These are phyloP conservation scores for Plectosphaerella plurivora DNA, from an alignment of 2,329 filamentous ascomycete genomes.

Conservation along the genomic window DNA sequence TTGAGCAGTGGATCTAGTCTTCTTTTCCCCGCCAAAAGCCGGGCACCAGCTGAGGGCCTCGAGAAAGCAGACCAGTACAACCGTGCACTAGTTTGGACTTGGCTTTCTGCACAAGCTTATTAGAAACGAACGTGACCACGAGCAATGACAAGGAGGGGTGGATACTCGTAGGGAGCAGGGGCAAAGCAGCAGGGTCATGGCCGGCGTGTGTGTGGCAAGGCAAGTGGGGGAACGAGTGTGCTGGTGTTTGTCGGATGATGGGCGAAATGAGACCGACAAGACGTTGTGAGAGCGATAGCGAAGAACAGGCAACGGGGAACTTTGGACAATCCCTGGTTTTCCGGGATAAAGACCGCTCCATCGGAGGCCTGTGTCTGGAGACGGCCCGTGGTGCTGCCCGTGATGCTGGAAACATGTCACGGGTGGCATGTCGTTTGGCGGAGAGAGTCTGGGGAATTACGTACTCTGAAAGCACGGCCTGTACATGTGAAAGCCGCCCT, in stretches of 20 bases:
- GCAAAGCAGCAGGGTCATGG: not conserved
- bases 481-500: not conserved
- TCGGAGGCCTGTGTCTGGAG: too few relatives aligned
- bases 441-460: not conserved
- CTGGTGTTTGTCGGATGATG: not conserved
- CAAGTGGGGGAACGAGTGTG: not conserved
- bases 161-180: not conserved
- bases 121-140: not conserved
- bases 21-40: not conserved
- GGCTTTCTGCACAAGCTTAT: slow-evolving; percentile 2
- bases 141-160: not conserved
- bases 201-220: not conserved
- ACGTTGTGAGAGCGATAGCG: not conserved
- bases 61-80: not conserved
- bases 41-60: not conserved
- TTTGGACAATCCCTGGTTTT: too few relatives aligned
- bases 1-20: too few relatives aligned
- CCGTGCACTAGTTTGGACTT: slow-evolving; percentile 2
- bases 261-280: not conserved
- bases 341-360: too few relatives aligned
- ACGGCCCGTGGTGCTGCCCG: not conserved
- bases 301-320: not conserved
- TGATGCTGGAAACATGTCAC: not conserved
- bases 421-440: not conserved
- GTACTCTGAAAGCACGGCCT: not conserved